Conservation (phyloP, 2,329 filamentous ascomycete genomes). For the Nemania serpens region DNA sequence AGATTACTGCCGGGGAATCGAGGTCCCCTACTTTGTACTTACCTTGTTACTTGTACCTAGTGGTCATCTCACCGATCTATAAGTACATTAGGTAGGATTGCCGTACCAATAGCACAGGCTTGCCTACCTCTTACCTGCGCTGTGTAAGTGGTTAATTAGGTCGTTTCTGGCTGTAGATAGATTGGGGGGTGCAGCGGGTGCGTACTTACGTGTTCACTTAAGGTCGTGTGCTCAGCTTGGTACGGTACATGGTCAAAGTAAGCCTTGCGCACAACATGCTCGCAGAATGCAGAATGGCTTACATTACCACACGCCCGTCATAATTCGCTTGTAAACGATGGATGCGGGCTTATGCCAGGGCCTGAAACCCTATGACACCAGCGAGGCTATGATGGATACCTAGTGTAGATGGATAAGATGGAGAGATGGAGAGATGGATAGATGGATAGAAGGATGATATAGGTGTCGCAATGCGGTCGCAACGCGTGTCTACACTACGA, state of each 20-base stretch:
- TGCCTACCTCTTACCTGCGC: not conserved
- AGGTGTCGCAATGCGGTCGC: constrained; percentile 1
- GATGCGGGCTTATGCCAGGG: not conserved
- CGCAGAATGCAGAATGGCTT: not conserved
- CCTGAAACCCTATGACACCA: constrained; percentile 1
- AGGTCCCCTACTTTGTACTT: not conserved
- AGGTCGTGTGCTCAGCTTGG: no score
- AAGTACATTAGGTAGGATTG: not conserved
- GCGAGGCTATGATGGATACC: not conserved
- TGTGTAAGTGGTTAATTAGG: not conserved
- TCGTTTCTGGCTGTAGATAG: not conserved
- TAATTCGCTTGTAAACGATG: no score
- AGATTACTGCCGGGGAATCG: not conserved
- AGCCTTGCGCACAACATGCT: not conserved
- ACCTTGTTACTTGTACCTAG: not conserved
- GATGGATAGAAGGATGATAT: not conserved
- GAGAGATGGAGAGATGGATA: no score
- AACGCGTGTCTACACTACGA: not conserved
- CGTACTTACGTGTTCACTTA: not conserved
- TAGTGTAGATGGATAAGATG: no score
- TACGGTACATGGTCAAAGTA: not conserved
- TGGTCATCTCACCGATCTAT: no score
- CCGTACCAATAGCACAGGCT: no score
- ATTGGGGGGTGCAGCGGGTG: not conserved
- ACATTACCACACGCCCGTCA: not conserved